Evolutionary conservation across 1,139 yeast genomes (phyloP), one percentile per base, ranked within the genome.

Genomic region (Suhomyces coccinellae): DNA sequence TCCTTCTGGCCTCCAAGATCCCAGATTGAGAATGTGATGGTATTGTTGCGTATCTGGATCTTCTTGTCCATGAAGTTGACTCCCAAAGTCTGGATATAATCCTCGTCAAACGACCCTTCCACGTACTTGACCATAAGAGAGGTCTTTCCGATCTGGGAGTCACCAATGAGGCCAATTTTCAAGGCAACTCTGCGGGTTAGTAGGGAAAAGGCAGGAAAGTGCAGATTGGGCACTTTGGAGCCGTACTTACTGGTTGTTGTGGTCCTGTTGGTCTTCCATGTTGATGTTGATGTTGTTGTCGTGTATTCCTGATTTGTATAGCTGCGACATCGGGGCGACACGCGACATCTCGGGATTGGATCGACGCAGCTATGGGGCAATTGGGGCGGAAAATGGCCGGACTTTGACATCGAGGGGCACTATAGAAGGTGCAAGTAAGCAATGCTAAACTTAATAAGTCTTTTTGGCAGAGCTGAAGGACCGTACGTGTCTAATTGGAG

Each of bases 61-160:
- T 87, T 85, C 57, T 91, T 85, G 61, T 95, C 97, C 88, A 95
- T 85, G 66, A 89, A 93, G 61, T 93, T 93, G 48, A 95, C 98
- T 6, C 99, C 99, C 41, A 89, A 64, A 0, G 98, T 93, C 66
- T 90, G 97, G 44, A 91, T 89, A 58, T 93, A 93, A 54, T 84
- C 93, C 58, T 90, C 95, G 60, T 90, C 96, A 62, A 87, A 93
- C 36, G 89, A 82, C 42, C 96, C 96, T 61, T 93, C 97, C 16
- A 93, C 98, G 60, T 93, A 93, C 61, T 93, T 91, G 28, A 91
- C 97, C 99, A 93, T 93, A 46, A 93, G 69, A 9, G 98, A 89
- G 0, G 99, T 93, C 61, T 93, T 93, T 6, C 99, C 99, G n/a
- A 93, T 93, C 58, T 90, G 96, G 1, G 97, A 95, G 63, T 95